These are phyloP conservation scores for Kuraishia floccosa DNA, from an alignment of 805 yeast species.

Conservation along the genomic window DNA sequence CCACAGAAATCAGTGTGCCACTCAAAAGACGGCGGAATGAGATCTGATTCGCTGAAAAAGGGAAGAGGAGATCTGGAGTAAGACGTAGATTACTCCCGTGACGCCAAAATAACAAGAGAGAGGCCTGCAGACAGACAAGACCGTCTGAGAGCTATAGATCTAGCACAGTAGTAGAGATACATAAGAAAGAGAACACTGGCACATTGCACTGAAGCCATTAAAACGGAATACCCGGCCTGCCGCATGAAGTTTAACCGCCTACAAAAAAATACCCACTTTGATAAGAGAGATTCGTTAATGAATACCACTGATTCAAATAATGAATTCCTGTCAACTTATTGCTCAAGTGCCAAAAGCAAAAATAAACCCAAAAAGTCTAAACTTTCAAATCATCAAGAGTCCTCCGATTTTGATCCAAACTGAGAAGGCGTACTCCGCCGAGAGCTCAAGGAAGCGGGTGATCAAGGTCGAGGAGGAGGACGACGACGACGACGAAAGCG, in stretches of 20 bases:
- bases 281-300: neutral
- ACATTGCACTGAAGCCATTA: neutral
- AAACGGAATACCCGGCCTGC: constrained; percentile 1
- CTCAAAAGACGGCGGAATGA: no score
- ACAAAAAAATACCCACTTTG: neutral
- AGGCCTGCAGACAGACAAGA: neutral
- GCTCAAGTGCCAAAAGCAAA: constrained; percentile 1
- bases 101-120: neutral
- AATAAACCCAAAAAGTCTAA: neutral
- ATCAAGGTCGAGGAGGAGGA: neutral
- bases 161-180: neutral
- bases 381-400: no score
- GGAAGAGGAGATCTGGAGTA: neutral
- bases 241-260: no score
- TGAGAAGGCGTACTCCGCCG: neutral
- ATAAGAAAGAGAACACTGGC: neutral
- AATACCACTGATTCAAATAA: constrained; percentile 1
- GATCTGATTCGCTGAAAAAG: neutral
- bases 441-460: neutral
- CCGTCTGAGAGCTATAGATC: no score
- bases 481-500: neutral
- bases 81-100: neutral
- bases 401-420: neutral
- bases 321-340: constrained; percentile 2
- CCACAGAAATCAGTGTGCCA: no score